Evolutionary conservation across 106 monocot genomes (phyloP), one percentile per base, ranked within the genome.

Genomic region (Allium sativum): DNA sequence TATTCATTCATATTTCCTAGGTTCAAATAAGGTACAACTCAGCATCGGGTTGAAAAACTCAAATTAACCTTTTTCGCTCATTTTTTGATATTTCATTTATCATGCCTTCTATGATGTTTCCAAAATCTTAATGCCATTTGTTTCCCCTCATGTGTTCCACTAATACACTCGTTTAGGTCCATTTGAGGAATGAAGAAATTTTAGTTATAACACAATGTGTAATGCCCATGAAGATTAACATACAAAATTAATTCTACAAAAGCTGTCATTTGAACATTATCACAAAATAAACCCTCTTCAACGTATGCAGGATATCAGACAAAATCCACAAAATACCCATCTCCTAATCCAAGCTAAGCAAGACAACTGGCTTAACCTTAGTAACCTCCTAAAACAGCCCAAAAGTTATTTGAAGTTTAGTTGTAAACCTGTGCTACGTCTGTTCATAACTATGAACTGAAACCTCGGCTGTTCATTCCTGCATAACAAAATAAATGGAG

Each of bases 361-460:
- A 41, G 13, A 41, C 21, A 62, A 18, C 47, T 17, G 17, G 31
- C 5, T 31, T 31, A 31, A 31, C 31, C 1, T 31, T 31, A 31
- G 31, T 31, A 31, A 1, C 31, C 31, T 31, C 4, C 31, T 31
- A 31, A 31, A 31, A 31, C 31, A 31, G 31, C 31, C 31, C 62
- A 21, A n/a, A 12, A 45, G 48, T 14, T 31, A 20, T 52, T 44
- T 12, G 1, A 47, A 48, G 53, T 47, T 52, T 10, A 73, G 21
- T 59, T 20, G 4, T 42, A 53, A 51, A 92, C 92, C 92, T 79
- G 92, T 93, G 65, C 84, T 93, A 12, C 92, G 81, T 40, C 92
- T 72, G 57, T 93, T 93, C 92, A 93, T 93, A 22, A 93, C 87
- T 70, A 88, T 84, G 74, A 93, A 93, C 72, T 93, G 92, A 68